Evolutionary conservation across 2,329 filamentous ascomycete genomes (phyloP), one percentile per base, ranked within the genome.

Genomic region (Paramyrothecium sp.): DNA sequence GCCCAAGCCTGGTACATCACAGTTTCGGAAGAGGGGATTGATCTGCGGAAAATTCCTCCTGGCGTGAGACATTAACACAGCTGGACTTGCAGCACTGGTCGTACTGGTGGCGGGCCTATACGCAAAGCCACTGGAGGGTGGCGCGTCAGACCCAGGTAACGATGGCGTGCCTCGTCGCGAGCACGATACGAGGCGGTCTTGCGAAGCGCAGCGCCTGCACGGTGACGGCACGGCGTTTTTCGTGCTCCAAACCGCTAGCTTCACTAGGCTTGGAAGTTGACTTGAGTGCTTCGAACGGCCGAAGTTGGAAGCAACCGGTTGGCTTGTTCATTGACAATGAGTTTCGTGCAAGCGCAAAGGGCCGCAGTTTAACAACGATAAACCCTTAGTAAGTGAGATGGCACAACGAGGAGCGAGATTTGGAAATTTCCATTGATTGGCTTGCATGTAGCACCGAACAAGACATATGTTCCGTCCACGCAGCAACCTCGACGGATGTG

Each of bases 311-410:
- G 13, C 89, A 92, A 76, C 89, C 90, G 2, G 79, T 84, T 49
- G 91, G 91, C n/a, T 81, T 94, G 10, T 93, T 92, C 74, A 92
- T 93, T 76, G 89, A 91, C 78, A 92, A 92, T 62, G 88, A 92
- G 70, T 93, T 90, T 71, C 86, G 91, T 54, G 50, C 13, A 41
- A 58, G 52, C 30, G 52, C 41, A 5, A 47, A 47, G 17, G 41
- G 54, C 46, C 50, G 51, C 48, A 56, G 34, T 11, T 81, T 92
- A 55, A 77, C 81, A 16, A 82, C 84, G 19, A 83, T 91, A 66
- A 91, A 91, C 68, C 90, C 90, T 50, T 83, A 83, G 87, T 90
- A 76, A 60, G 79, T 53, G 46, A 10, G 26, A 30, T 30, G 26
- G 26, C 26, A 30, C 4, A 30, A 8, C 55, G 49, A 26, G 7